Base-by-base conservation (phyloP, 2,329 filamentous ascomycete genomes). In the Diaporthe sp. region DNA sequence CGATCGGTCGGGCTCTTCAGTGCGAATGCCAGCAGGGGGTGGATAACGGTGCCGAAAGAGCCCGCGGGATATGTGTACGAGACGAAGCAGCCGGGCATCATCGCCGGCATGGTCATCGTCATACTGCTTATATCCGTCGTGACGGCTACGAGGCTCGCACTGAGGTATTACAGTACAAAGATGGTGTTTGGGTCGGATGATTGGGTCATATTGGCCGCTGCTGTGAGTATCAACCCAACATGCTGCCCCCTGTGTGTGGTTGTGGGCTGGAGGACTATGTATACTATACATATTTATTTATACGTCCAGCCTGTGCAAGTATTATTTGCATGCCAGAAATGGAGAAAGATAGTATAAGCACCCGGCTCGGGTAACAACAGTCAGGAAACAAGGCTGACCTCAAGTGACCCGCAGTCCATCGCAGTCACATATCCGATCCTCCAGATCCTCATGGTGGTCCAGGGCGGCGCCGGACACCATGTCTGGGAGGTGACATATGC, bases 151-250 rank as follows among this genome's bases (percentile, higher is more conserved):
- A 79, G 83, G 37, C 76, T 85, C 34, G 72, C 73, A 13, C 71
- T 83, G 55, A 78, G 82, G 34, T 57, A 79, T 8, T 79, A 80
- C 53, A 76, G 79, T 17, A 57, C 75, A 39, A 67, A 80, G 15
- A 76, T 84, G 68, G 73, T 78, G 37, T 81, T 83, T n/a, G 83
- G 83, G 4, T 74, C 77, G 34, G 83, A 85, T 75, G 83, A 85
- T 65, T 80, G 79, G 74, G 77, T 81, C 3, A 82, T 83, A 42
- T 78, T 83, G 28, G 79, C 80, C n/a, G 83, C 82, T 22, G 81
- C 80, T 44, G 80, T 83, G 77, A 71, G 81, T 15, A 31, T 31
- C 31, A 31, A 31, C 31, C 31, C 31, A 31, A 17, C n/a, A 34
- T 34, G 15, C 47, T 53, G 15, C 49, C 9, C 47, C 10, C 10